Evolutionary conservation across 345 rosid species (phyloP), one percentile per base, ranked within the genome.

Genomic region (Citrus hindsii): DNA sequence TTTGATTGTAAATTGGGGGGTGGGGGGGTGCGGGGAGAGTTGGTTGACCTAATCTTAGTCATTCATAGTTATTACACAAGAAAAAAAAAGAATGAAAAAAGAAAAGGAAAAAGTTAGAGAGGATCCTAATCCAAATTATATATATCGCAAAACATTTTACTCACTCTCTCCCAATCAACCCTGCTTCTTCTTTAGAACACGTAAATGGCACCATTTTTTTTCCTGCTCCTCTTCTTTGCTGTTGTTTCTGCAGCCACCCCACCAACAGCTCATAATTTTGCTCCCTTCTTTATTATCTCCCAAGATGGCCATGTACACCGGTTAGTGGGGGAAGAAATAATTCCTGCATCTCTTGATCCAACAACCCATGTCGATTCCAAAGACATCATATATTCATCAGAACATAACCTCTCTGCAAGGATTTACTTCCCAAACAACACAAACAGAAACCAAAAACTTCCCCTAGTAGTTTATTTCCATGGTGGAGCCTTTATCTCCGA

Each of bases 281-380:
- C 87, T 60, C 90, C 89, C 22, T 1, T 85, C 27, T 32, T 78
- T 59, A 79, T 66, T 16, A 7, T 83, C 14, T 82, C 84, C 88
- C 80, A 85, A 81, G 90, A 88, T 67, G 97, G 94, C 32, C 82
- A 85, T 4, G 62, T 92, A n/a, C 87, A 90, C 64, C 75, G 92
- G 48, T 81, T 88, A 5, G 0, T 21, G 8, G 79, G 87, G 3
- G 82, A 86, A 4, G 85, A 76, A 61, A 75, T 22, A 1, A 75
- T 80, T 28, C 83, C 87, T 32, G 79, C 93, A 8, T 85, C 88
- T 25, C 72, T 84, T 6, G 89, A 90, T 46, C 74, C 78, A 30
- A 59, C 66, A 75, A 85, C 91, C 40, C 85, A 85, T 9, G 88
- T 91, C 73, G 69, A 82, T 22, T 84, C 89, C 84, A 89, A 86